Evolutionary conservation across 2,329 filamentous ascomycete species (phyloP).

Genomic region (Ustulina deusta): DNA sequence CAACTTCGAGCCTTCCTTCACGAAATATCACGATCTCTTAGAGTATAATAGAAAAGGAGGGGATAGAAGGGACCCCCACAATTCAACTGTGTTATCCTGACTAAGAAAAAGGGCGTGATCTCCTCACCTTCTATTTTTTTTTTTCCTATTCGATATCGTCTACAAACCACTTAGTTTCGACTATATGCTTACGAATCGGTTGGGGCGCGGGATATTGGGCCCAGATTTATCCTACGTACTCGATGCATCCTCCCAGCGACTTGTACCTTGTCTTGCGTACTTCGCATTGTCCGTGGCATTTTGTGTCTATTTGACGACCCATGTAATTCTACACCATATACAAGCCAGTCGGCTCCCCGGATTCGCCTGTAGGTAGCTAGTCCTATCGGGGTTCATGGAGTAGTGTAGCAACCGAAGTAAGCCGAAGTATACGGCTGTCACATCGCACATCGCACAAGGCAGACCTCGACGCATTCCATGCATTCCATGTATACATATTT

Average conservation of each 20-base stretch:
- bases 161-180: too few species aligned
- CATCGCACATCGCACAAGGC: background rate
- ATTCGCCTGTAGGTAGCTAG: background rate
- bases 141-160: background rate
- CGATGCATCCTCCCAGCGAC: background rate
- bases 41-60: too few species aligned
- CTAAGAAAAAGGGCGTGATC: too few species aligned
- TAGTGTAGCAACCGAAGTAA: background rate
- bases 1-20: background rate
- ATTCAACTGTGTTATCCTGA: background rate
- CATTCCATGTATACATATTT: constrained; percentile 14
- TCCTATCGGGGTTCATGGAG: background rate
- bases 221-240: background rate
- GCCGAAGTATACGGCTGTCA: background rate
- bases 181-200: background rate
- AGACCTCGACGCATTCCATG: constrained; percentile 5
- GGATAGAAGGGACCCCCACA: background rate
- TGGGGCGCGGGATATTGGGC: background rate
- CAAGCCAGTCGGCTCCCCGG: constrained; percentile 5
- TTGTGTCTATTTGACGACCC: background rate
- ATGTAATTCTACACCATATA: background rate
- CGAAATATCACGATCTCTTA: background rate
- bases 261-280: background rate
- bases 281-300: background rate
- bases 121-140: too few species aligned